Evolutionary conservation across 768 basidiomycete genomes (phyloP).

Genomic region (Gautieria morchelliformis): DNA sequence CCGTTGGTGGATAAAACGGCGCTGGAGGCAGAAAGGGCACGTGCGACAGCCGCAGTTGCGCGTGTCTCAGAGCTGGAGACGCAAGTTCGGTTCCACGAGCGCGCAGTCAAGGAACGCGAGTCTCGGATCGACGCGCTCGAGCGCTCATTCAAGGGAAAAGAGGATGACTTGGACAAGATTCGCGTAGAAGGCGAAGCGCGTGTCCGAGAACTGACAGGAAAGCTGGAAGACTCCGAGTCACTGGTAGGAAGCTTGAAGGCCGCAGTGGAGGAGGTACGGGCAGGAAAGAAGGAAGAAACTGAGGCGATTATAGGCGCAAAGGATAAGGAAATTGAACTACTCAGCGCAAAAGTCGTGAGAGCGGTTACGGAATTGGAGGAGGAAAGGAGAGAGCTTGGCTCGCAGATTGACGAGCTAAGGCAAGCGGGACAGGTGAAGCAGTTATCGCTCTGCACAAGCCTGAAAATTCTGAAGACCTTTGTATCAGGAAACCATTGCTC

Average conservation of each 20-base stretch:
- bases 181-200: conserved; percentile 36
- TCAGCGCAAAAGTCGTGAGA: conserved; percentile 35
- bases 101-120: conserved; percentile 34
- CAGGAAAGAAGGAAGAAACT: conserved; percentile 39
- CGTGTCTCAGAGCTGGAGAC: conserved; percentile 35
- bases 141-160: conserved; percentile 27
- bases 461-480: conserved; percentile 1
- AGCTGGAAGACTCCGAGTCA: conserved; percentile 34
- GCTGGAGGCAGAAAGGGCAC: conserved; percentile 48
- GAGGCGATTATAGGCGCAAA: conserved; percentile 44
- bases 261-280: conserved; percentile 38
- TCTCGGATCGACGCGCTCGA: conserved; percentile 39
- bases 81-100: conserved; percentile 31
- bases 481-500: conserved; percentile 79
- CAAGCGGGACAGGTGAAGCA: conserved; percentile 73
- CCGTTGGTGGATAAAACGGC: conserved; percentile 21
- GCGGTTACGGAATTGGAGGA: conserved; percentile 33
- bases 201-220: conserved; percentile 32
- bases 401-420: conserved; percentile 76
- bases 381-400: conserved; percentile 58
- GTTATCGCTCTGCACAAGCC: not conserved
- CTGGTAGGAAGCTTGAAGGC: conserved; percentile 42
- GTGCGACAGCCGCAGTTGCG: conserved; percentile 18
- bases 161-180: conserved; percentile 35
- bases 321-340: conserved; percentile 46